Base-by-base conservation (phyloP, 208 protist species). In the Entamoeba moshkovskii region DNA sequence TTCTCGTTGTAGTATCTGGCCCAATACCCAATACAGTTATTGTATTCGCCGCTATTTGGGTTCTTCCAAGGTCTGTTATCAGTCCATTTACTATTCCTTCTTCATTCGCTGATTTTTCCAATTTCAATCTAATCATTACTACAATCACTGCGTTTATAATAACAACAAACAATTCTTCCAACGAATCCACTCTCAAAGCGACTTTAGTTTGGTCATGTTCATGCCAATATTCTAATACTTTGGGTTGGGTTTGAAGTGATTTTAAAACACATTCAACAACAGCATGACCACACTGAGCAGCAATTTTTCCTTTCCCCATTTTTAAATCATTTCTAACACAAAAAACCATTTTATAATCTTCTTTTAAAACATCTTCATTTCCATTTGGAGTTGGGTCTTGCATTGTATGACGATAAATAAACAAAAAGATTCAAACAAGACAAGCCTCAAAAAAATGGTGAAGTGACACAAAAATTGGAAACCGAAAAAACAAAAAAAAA, bases 221-320 rank as follows among this genome's bases (percentile, higher is more conserved):
- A 45, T 92, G 91, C 96, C 96, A 96, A 45, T 47, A 47, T 46
- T 93, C 33, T 16, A 97, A 3, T 25, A 91, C 13, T 45, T 95
- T 42, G 22, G 73, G 45, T 25, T n/a, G 33, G 46, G 0, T 38
- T 66, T 45, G 2, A 44, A 96, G 42, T 8, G 97, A 91, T 29
- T 96, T 95, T 92, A 98, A 96, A 29, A 98, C 96, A 0, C 97
- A 96, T 25, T 96, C 98, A 22, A 98, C 95, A 33, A 97, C 97
- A 8, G 97, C 98, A 95, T 99, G 98, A 25, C 97, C 97, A 95
- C 97, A 98, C 96, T 99, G 98, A 42, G 98, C 98, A 33, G 97
- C 97, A 18, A 98, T 97, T 94, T 99, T 99, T n/a, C 98, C 98
- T 33, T 95, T 97, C 0, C 97, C 96, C 98, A 99, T 99, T 52